These are phyloP conservation scores for Toxicodendron radicans DNA, from an alignment of 345 rosid genomes.

Conservation along the genomic window DNA sequence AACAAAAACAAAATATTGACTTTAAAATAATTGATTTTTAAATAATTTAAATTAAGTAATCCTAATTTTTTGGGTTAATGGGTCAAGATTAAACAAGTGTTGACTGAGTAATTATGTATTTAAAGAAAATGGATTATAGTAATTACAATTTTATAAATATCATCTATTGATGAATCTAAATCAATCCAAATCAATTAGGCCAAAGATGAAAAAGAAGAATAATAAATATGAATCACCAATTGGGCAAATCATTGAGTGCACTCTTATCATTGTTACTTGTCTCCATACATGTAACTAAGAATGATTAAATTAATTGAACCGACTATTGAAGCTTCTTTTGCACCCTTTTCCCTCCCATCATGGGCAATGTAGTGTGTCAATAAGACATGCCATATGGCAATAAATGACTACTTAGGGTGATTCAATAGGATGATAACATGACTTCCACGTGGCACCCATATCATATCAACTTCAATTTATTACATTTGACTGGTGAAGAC, in stretches of 20 bases:
- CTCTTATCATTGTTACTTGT: neutral
- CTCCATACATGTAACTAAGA: neutral
- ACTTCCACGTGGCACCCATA: neutral
- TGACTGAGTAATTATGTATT: too few species aligned
- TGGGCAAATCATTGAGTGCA: neutral
- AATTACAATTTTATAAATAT: too few species aligned
- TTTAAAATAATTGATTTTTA: neutral
- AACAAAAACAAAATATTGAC: neutral
- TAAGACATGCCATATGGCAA: conserved; percentile 3
- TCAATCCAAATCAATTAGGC: neutral
- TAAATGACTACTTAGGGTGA: neutral
- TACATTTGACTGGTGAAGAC: too few species aligned
- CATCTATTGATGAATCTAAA: neutral
- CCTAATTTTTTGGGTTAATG: neutral
- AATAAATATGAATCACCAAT: neutral
- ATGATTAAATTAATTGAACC: neutral
- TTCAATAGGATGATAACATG: neutral
- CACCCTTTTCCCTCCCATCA: neutral
- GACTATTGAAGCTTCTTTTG: neutral
- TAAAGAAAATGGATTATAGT: too few species aligned
- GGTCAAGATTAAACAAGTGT: neutral
- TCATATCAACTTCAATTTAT: too few species aligned
- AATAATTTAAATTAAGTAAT: neutral
- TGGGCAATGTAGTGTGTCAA: neutral
- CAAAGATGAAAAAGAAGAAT: neutral